Evolutionary conservation across 768 basidiomycete species (phyloP).

Genomic region (Leccinum variicolor): DNA sequence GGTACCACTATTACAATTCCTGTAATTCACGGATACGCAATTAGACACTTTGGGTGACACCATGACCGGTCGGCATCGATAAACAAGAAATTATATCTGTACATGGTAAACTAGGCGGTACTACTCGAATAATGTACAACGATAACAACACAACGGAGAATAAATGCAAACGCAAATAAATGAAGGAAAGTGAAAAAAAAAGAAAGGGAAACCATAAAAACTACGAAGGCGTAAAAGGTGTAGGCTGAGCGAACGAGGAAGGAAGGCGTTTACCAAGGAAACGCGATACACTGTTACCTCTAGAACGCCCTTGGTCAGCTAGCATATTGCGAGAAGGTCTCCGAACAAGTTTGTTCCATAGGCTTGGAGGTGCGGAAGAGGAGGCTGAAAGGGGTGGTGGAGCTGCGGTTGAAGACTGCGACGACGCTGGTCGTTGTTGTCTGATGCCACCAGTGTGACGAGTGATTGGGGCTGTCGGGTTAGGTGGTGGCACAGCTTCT

Average conservation of each 20-base stretch:
- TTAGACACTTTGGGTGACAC: conserved; percentile 20
- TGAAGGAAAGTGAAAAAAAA: not conserved
- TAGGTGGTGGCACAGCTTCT: not conserved
- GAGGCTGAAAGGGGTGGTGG: conserved; percentile 2
- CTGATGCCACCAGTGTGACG: not conserved
- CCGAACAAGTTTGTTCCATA: conserved; percentile 26
- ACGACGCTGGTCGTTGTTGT: conserved; percentile 2
- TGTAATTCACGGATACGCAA: conserved; percentile 21
- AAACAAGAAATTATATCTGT: too few relatives aligned
- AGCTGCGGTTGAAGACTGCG: not conserved
- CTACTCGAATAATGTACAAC: not conserved
- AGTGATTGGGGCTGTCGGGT: conserved; percentile 4
- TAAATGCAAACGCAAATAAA: not conserved
- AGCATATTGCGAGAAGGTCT: conserved; percentile 14
- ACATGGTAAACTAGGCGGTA: not conserved
- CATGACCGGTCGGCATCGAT: not conserved
- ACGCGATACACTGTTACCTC: conserved; percentile 19
- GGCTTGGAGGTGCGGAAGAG: conserved; percentile 7
- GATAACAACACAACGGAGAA: not conserved
- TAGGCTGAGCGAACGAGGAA: conserved; percentile 2
- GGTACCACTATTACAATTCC: conserved; percentile 9
- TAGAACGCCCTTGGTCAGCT: conserved; percentile 11
- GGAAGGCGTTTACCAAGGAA: conserved; percentile 17
- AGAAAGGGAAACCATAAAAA: not conserved
- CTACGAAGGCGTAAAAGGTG: conserved; percentile 3